phyloP scores from a whole-genome alignment of 2,329 filamentous ascomycete genomes.

The Penicillium sp. region DNA sequence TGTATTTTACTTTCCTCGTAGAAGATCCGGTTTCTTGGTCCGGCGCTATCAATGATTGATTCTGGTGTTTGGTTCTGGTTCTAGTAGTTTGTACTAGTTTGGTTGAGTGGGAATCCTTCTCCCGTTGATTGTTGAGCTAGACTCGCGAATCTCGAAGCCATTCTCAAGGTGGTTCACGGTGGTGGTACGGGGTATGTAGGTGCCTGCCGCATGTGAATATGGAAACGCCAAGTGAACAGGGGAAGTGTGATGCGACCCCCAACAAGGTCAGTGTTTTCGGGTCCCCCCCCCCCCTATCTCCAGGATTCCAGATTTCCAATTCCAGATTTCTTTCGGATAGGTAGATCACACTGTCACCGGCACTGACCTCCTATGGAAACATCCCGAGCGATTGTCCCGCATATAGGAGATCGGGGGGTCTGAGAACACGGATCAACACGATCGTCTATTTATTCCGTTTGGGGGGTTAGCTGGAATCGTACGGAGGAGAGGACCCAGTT shows the following conservation, averaged over 20 bases:
- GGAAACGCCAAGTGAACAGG: not conserved
- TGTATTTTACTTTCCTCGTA: not conserved
- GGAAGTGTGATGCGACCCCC: not conserved
- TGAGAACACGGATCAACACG: slow-evolving; percentile 16
- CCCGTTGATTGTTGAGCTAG: too few species aligned
- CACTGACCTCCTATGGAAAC: slow-evolving; percentile 1
- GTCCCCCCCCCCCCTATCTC: not conserved
- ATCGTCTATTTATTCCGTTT: slow-evolving; percentile 26
- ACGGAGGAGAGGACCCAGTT: not conserved
- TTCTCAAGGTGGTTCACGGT: not conserved
- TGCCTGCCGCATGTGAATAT: not conserved
- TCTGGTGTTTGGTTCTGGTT: not conserved
- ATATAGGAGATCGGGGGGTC: slow-evolving; percentile 1
- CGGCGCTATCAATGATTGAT: not conserved
- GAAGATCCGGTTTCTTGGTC: not conserved
- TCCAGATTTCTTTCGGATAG: not conserved
- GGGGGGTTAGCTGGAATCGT: not conserved
- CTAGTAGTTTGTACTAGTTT: not conserved
- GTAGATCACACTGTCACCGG: slow-evolving; percentile 2
- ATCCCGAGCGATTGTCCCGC: not conserved
- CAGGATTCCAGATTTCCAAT: not conserved
- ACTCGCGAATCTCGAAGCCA: too few species aligned
- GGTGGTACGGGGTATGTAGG: not conserved
- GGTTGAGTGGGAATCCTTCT: too few species aligned
- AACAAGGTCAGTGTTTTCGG: not conserved